Conservation (phyloP, 2,329 filamentous ascomycete genomes). For the Elsinoe batatas region DNA sequence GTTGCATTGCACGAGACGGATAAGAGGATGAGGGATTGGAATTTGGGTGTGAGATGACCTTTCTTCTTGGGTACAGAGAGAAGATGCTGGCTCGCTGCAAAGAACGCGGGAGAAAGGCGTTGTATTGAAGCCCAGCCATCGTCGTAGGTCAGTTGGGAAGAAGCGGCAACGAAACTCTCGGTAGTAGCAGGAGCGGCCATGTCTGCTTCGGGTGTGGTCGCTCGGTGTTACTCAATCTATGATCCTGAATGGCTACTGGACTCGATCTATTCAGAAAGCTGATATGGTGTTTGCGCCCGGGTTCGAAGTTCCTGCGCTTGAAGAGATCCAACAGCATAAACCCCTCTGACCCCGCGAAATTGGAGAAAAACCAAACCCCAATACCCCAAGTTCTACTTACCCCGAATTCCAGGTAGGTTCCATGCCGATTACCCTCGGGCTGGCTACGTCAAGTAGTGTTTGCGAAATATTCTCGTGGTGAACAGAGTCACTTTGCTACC, state of each 20-base stretch:
- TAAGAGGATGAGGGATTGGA: conserved; percentile 35
- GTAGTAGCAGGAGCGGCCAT: not conserved
- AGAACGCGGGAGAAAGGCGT: conserved; percentile 24
- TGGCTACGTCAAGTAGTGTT: conserved; percentile 1
- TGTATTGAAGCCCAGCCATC: conserved; percentile 24
- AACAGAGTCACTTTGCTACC: too few species aligned
- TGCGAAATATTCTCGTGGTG: not conserved
- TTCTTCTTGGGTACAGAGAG: conserved; percentile 24
- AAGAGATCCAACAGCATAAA: too few species aligned
- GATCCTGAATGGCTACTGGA: too few species aligned
- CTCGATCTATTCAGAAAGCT: too few species aligned
- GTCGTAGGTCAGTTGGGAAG: conserved; percentile 18
- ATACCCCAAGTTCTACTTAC: too few species aligned
- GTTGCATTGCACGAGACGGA: conserved; percentile 36
- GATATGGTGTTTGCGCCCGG: too few species aligned
- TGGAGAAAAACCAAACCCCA: too few species aligned
- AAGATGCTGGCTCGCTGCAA: conserved; percentile 23
- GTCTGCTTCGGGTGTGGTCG: too few species aligned
- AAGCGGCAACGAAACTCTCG: not conserved
- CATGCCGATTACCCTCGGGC: not conserved
- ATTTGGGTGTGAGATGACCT: conserved; percentile 31
- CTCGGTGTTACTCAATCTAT: too few species aligned
- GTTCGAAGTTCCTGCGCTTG: too few species aligned
- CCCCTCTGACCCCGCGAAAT: too few species aligned
- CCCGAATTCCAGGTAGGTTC: too few species aligned